Percentiles rank a stretch among this genome's conserved stretches.
Conservation (phyloP, 2,329 filamentous ascomycete species). For the Orbilia ellipsospora region DNA sequence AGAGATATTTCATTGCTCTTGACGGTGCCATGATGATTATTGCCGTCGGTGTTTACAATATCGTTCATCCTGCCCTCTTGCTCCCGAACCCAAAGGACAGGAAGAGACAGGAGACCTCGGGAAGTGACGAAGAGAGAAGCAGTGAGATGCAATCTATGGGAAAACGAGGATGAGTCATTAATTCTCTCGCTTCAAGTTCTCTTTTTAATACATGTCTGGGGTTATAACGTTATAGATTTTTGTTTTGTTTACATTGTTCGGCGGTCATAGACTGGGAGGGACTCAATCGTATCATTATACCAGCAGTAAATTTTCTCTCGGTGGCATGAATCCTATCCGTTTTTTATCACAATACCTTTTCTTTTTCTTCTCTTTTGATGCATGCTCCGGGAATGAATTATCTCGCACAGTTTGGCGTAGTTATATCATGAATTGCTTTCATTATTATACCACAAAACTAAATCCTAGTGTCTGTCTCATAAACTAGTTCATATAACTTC, state of each 20-base stretch:
- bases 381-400: no score
- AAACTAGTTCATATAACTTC: no score
- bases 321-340: no score
- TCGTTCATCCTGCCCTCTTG: constrained; percentile 64
- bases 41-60: constrained; percentile 65
- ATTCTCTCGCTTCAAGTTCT: neutral
- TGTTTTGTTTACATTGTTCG: neutral
- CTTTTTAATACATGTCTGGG: neutral
- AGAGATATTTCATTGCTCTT: constrained; percentile 66
- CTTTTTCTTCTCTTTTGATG: no score
- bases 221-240: neutral
- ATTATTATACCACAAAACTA: no score
- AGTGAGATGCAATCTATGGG: constrained; percentile 20
- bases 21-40: constrained; percentile 67
- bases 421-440: no score
- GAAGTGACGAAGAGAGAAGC: constrained; percentile 42
- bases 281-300: no score
- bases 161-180: constrained; percentile 17
- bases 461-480: no score
- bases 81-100: constrained; percentile 59
- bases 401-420: no score
- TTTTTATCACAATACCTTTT: no score
- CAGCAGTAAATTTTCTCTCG: no score
- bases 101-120: constrained; percentile 20
- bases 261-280: no score